A percentile compares a stretch with the other conserved stretches of the same genome.
Conservation (phyloP, 2,329 filamentous ascomycete genomes). For the Beauveria sp. region DNA sequence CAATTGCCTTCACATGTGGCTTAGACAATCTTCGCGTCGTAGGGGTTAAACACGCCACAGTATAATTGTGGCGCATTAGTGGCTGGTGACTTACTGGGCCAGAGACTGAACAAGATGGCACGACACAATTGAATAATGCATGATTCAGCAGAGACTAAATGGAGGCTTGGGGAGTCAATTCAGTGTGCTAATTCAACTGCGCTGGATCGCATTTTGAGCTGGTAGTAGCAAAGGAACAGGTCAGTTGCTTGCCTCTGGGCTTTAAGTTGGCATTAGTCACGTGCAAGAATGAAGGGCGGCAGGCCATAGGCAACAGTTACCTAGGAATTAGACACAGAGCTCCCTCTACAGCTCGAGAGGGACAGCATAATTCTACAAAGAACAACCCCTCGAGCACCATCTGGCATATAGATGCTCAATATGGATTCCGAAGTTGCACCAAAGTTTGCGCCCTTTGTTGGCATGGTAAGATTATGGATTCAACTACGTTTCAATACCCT, state of each 20-base stretch:
- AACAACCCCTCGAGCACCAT: background rate
- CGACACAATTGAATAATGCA: background rate
- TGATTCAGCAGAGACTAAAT: background rate
- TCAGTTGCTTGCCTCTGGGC: too few relatives aligned
- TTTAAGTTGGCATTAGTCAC: background rate
- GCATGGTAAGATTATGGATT: constrained; percentile 58
- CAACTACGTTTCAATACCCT: background rate
- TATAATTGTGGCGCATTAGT: background rate
- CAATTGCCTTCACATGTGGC: constrained; percentile 7
- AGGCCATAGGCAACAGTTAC: background rate
- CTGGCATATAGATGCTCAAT: constrained; percentile 15
- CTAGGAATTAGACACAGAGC: background rate
- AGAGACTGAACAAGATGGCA: background rate
- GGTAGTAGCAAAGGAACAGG: too few relatives aligned
- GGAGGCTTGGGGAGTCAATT: too few relatives aligned
- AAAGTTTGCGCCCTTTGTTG: constrained; percentile 81
- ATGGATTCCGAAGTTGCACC: constrained; percentile 59
- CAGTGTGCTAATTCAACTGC: background rate
- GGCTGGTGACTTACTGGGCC: background rate
- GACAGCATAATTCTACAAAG: background rate
- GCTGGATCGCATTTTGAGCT: too few relatives aligned
- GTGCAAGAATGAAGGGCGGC: background rate
- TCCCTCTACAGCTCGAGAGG: background rate
- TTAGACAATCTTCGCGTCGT: constrained; percentile 1
- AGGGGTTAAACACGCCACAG: constrained; percentile 5